Conservation (phyloP, 75 land plant species). For the Sequoiadendron giganteum region DNA sequence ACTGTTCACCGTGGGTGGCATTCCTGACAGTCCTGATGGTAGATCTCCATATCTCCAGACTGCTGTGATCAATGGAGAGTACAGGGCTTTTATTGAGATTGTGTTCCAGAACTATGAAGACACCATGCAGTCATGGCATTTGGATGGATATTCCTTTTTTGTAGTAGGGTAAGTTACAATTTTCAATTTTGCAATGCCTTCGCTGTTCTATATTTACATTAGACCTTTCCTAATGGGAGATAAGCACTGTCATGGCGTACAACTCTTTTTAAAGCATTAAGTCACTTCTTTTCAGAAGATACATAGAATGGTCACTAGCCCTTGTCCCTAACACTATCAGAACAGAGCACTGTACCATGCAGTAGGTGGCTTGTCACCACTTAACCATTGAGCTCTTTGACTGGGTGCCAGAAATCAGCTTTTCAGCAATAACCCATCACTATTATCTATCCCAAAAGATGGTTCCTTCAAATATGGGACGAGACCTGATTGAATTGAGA, state of each 20-base stretch:
- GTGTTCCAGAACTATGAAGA: constrained; percentile 85
- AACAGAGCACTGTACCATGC: too few relatives aligned
- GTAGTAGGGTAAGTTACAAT: constrained; percentile 76
- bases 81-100: constrained; percentile 72
- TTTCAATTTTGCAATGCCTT: neutral
- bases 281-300: too few relatives aligned
- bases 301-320: too few relatives aligned
- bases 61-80: constrained; percentile 45
- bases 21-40: constrained; percentile 44
- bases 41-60: constrained; percentile 35
- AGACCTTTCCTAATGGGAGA: too few relatives aligned
- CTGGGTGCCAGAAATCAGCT: neutral
- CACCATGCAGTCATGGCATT: constrained; percentile 81
- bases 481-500: too few relatives aligned
- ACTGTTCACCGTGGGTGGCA: constrained; percentile 43
- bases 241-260: too few relatives aligned
- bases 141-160: constrained; percentile 84
- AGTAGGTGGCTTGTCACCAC: too few relatives aligned
- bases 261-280: neutral
- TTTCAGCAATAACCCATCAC: neutral
- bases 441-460: too few relatives aligned
- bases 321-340: too few relatives aligned
- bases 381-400: too few relatives aligned
- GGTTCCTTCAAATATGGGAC: too few relatives aligned
- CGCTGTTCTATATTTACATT: too few relatives aligned